Base-by-base conservation (phyloP, 176 grass and related monocot species). In the Carex cristatella region DNA sequence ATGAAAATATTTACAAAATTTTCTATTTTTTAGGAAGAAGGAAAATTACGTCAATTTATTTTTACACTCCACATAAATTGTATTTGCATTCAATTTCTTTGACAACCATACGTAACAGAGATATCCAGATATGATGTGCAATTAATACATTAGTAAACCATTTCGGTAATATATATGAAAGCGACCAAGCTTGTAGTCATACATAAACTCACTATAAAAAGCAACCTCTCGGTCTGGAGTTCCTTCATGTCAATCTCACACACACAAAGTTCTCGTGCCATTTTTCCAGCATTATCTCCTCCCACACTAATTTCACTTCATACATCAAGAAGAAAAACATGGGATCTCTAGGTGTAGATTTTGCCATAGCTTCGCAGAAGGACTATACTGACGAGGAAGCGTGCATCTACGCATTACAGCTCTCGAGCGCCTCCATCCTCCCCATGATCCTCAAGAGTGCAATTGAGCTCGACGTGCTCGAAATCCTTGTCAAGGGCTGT, bases 391-490 rank as follows among this genome's bases (percentile, higher is more conserved):
- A 97, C 12, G 94, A 97, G 88, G 85, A 88, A 61, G 94, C 94
- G 44, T 97, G 92, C 83, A 87, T 94, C 87, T 89, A 85, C 78
- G 92, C 94, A 7, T 0, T 97, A 78, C 87, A 86, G 87, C 94
- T 97, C 63, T 83, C 31, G 12, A 92, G 87, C 65, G 68, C 92
- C 33, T 91, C 94, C n/a, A 86, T 94, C 89, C 94, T 92, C 31
- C 92, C 94, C 19, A 97, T 97, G 92, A 94, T 90, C 32, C 89
- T 97, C 1, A 97, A 97, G 81, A 91, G 87, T 19, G 94, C 94
- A 40, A 83, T 94, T 38, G 94, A 97, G 79, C 92, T 97, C 9
- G 92, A 88, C 49, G 77, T 97, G 11, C 89, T 97, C 0, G 94
- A 93, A 35, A 91, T 75, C 65, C 86, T 97, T 19, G 81, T 74